Evolutionary conservation across 1,284 basidiomycete species (phyloP), one percentile per base, ranked within the genome.

Genomic region (Sparassis latifolia): DNA sequence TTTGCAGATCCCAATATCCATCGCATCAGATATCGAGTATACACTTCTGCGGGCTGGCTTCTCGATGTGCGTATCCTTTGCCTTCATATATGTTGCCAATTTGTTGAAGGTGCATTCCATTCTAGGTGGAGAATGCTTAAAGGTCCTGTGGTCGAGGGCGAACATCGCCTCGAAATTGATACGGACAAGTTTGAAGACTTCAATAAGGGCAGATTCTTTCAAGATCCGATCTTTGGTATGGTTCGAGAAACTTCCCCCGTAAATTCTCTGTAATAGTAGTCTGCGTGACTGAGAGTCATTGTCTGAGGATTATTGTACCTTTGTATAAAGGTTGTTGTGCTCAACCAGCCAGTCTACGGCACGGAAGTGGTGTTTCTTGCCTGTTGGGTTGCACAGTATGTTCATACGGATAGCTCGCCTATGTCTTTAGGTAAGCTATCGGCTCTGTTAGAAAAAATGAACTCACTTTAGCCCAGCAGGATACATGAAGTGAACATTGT

Each of bases 401-500:
- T 63, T 63, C 37, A 53, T 47, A 1, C 58, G 48, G 1, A 66
- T 57, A 0, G 62, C 55, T 0, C 42, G 45, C 2, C 61, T 64
- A 31, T 10, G 35, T 31, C 2, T 20, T 37, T 7, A 37, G 29
- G 20, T 31, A 38, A n/a, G 20, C 4, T 29, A 27, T 38, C 30
- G 31, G 10, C 10, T 3, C 5, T 29, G n/a, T 12, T 45, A 30
- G 5, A 38, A 10, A 33, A 35, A 10, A 27, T 29, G 44, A 35
- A 31, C 51, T 52, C 27, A 67, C 63, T 54, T 50, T 1, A 72
- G 50, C 0, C 51, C 45, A 5, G 52, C 45, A 1, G 68, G 66
- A 54, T 68, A 71, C 0, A 61, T 29, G 43, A 65, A 61, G 46
- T 68, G 58, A 31, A 72, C 29, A 33, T 67, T 53, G 1, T 52